Evolutionary conservation across 2,329 filamentous ascomycete genomes (phyloP), one percentile per base, ranked within the genome.

Genomic region (Ramularia endophylla): DNA sequence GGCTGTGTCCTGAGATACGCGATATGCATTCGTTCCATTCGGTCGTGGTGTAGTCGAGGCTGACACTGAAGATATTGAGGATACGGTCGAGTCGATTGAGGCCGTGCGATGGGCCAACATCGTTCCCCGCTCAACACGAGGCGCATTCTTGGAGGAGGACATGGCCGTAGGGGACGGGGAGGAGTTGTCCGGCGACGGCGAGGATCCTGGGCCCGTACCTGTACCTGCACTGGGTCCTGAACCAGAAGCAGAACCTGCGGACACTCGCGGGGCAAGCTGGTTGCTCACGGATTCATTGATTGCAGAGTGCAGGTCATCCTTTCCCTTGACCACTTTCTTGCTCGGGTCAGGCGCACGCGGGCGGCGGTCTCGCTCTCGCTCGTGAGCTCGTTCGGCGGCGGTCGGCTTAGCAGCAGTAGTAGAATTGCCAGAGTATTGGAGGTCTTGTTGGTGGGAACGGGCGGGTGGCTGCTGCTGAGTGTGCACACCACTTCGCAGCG

Each of bases 41-140:
- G 46, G 39, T 28, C 44, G 47, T 42, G 64, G 65, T 12, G 61
- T 60, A 36, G 58, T 62, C 31, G 67, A 68, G 8, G 45, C 36
- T 9, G 41, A 47, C 17, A 42, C 43, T 30, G 50, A 54, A 4
- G 70, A 71, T 43, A 70, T 56, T 5, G 69, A 69, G 9, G 90
- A 95, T 34, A 94, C 83, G n/a, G 86, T 85, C 8, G 89, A 95
- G 63, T 97, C 90, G 57, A 95, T 90, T 8, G 90, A 95, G 3
- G 85, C 85, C 41, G 85, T 94, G 56, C 89, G 41, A 27, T 53
- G 80, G 31, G 53, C 46, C 57, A 58, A 55, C 16, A 48, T 52
- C 15, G 53, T 34, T 19, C 27, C 41, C 32, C 20, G 29, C 39
- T 27, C 36, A 27, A 29, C 17, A 16, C n/a, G 19, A 11, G 43